A percentile compares a stretch with the other conserved stretches of the same genome.
Evolutionary conservation across 768 basidiomycete species (phyloP).

Genomic region (Mycena galopus): DNA sequence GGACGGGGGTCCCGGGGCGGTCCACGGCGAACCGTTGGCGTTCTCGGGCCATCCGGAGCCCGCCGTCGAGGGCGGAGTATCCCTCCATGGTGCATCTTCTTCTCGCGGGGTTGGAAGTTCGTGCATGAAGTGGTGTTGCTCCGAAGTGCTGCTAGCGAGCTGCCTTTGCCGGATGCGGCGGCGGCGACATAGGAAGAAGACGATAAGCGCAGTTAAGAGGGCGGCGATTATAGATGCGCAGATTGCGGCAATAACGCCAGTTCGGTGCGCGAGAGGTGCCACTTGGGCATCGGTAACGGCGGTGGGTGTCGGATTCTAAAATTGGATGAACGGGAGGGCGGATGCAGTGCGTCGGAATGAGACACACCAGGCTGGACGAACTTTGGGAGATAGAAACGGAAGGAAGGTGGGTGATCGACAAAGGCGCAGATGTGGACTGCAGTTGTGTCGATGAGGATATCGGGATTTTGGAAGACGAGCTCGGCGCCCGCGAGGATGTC

Average conservation of each 20-base stretch:
- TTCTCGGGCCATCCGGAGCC: neutral
- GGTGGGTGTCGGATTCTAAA: neutral
- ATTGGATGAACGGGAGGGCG: neutral
- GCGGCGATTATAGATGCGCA: neutral
- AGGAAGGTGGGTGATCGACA: neutral
- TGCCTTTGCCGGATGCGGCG: neutral
- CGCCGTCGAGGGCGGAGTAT: neutral
- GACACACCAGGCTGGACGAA: neutral
- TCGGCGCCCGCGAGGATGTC: neutral
- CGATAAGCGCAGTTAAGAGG: neutral
- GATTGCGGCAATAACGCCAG: slow-evolving; percentile 21
- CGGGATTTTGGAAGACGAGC: neutral
- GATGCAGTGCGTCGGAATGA: neutral
- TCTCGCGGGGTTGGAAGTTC: neutral
- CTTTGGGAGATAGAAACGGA: neutral
- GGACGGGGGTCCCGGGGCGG: neutral
- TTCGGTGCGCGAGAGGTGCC: neutral
- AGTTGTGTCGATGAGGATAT: neutral
- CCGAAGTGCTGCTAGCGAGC: neutral
- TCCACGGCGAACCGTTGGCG: neutral
- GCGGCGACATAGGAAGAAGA: neutral
- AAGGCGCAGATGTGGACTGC: neutral
- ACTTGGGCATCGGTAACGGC: neutral
- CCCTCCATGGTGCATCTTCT: neutral
- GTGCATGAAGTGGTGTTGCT: neutral